Conservation (phyloP, 2,329 filamentous ascomycete species). For the Scedosporium aurantiacum region DNA sequence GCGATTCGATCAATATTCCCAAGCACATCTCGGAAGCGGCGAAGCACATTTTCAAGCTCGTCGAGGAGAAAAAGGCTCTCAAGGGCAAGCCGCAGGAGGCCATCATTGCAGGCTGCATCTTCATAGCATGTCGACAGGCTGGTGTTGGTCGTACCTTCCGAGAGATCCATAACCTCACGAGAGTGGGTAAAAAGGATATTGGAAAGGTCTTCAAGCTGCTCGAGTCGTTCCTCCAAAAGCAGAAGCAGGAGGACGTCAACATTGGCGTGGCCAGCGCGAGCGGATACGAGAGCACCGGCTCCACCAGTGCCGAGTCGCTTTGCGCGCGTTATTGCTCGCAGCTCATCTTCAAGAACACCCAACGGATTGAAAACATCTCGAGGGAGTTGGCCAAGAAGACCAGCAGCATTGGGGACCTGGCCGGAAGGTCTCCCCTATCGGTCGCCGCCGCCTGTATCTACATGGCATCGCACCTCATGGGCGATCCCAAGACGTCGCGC, state of each 20-base stretch:
- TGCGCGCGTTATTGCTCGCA: conserved; percentile 84
- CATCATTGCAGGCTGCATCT: conserved; percentile 92
- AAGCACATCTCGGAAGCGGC: conserved; percentile 77
- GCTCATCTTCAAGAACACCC: conserved; percentile 60
- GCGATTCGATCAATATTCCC: conserved; percentile 73
- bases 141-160: conserved; percentile 80
- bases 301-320: conserved; percentile 72
- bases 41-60: conserved; percentile 90
- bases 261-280: conserved; percentile 43
- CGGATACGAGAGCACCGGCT: conserved; percentile 61
- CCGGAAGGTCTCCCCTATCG: conserved; percentile 86
- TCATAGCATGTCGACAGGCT: conserved; percentile 90
- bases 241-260: conserved; percentile 50
- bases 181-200: conserved; percentile 94
- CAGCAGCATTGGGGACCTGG: conserved; percentile 65
- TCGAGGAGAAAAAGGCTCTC: conserved; percentile 85
- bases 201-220: conserved; percentile 89
- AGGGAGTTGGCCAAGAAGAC: conserved; percentile 69
- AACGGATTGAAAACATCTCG: conserved; percentile 69
- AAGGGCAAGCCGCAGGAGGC: conserved; percentile 92
- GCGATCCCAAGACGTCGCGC: conserved; percentile 66
- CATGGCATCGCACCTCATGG: conserved; percentile 83
- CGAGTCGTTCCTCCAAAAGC: conserved; percentile 73
- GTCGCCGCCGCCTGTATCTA: conserved; percentile 94
- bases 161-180: conserved; percentile 87